Evolutionary conservation across 495 filamentous ascomycete species (phyloP).

Genomic region (Collariella sp.): DNA sequence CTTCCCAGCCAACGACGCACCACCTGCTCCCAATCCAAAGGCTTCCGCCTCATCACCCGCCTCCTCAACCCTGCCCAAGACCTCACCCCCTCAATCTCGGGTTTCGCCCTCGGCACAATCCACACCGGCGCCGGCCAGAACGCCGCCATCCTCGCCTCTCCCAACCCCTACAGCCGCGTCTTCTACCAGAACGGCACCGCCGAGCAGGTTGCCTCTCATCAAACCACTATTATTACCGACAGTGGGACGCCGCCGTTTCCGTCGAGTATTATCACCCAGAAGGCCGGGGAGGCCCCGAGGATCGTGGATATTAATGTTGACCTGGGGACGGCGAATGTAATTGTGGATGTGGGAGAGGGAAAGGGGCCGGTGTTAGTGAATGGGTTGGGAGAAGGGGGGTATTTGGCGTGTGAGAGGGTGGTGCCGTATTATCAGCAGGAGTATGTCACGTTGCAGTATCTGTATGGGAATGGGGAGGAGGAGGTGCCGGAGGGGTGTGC

Average conservation of each 20-base stretch:
- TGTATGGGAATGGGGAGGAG: slow-evolving; percentile 8
- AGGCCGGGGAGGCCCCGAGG: not conserved
- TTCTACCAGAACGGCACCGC: slow-evolving; percentile 34
- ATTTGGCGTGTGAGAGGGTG: slow-evolving; percentile 21
- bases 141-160: slow-evolving; percentile 22
- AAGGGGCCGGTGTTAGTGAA: slow-evolving; percentile 7
- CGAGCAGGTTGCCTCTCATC: not conserved
- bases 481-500: slow-evolving; percentile 18
- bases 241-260: slow-evolving; percentile 26
- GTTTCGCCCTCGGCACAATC: slow-evolving; percentile 15
- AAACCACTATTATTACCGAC: slow-evolving; percentile 25
- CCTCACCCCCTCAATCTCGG: slow-evolving; percentile 22
- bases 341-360: slow-evolving; percentile 7
- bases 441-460: slow-evolving; percentile 19
- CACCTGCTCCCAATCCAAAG: slow-evolving; percentile 5
- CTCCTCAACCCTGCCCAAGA: slow-evolving; percentile 19
- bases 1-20: not conserved
- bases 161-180: slow-evolving; percentile 14
- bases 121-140: slow-evolving; percentile 29
- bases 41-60: slow-evolving; percentile 27
- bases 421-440: slow-evolving; percentile 18
- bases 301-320: slow-evolving; percentile 21
- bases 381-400: slow-evolving; percentile 15
- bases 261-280: slow-evolving; percentile 19
- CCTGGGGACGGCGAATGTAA: slow-evolving; percentile 10